Base-by-base conservation (phyloP, 805 yeast species). In the Candida krabiensis region DNA sequence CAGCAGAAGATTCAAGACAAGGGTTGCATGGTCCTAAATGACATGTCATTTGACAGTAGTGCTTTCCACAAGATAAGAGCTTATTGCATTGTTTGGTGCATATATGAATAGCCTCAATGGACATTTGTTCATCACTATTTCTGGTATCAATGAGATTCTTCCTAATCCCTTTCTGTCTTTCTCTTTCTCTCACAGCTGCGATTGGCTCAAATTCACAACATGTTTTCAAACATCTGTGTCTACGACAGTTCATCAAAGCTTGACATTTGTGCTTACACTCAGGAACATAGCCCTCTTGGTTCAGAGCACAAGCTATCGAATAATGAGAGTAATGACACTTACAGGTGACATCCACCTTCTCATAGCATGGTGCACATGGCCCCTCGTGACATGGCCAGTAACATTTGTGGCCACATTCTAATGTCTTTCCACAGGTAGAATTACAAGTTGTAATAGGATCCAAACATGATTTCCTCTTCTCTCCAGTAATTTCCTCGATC, bases 371-470 rank as follows among this genome's bases (percentile, higher is more conserved):
- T 6, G 81, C 71, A 55, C 96, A 89, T 23, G 44, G 54, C 1
- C 95, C 96, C 11, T 69, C 73, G 59, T 89, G 97, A 60, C 97
- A 89, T 19, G 65, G 65, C 59, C 76, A 70, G 40, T 70, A 67
- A 60, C 96, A 89, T 13, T 44, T 53, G 48, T 79, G 91, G 2
- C 96, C 96, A 66, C 96, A 89, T 0, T 70, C 60, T 27, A 87
- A 59, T 6, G 40, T 36, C 57, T 83, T 85, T 4, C 72, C 81
- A 61, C 97, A 89, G 0, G 62, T 61, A 3, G 69, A 53, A 5
- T 70, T 79, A 64, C 97, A 89, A 8, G 81, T 77, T 4, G 96
- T 93, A 25, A 88, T 71, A 1, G 88, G 83, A 46, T 87, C 96
- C 2, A 83, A 69, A 61, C 97, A 89, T 21, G 69, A 62, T 0